Evolutionary conservation across 2,329 filamentous ascomycete species (phyloP).

Genomic region (Colletotrichum incanum): DNA sequence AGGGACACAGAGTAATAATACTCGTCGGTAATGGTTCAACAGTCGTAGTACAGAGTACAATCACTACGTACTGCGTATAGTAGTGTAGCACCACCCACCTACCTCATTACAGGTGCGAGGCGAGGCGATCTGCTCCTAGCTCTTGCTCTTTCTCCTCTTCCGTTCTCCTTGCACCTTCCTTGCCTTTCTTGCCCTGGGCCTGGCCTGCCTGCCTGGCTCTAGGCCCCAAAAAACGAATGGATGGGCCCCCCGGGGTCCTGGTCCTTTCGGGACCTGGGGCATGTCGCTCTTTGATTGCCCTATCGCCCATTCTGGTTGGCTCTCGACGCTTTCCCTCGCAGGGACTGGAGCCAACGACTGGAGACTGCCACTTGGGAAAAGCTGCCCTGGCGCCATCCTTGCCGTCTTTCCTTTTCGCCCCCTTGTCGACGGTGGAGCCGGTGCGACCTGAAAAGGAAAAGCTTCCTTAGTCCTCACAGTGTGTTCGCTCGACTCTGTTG

Average conservation of each 20-base stretch:
- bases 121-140: constrained; percentile 7
- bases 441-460: constrained; percentile 28
- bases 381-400: constrained; percentile 35
- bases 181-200: constrained; percentile 1
- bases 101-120: constrained; percentile 25
- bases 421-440: constrained; percentile 21
- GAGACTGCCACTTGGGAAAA: constrained; percentile 31
- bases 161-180: background rate
- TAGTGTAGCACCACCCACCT: background rate
- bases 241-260: constrained; percentile 20
- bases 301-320: constrained; percentile 33
- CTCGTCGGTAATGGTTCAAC: constrained; percentile 15
- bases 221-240: constrained; percentile 12
- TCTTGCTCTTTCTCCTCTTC: constrained; percentile 13
- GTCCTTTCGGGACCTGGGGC: constrained; percentile 32
- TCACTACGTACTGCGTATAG: background rate
- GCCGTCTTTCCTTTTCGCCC: constrained; percentile 37
- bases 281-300: constrained; percentile 43
- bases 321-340: constrained; percentile 10
- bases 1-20: constrained; percentile 34
- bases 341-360: constrained; percentile 33
- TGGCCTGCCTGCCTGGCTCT: constrained; percentile 1
- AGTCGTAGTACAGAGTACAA: background rate
- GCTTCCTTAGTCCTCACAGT: constrained; percentile 31
- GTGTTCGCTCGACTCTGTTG: background rate